Conservation (phyloP, 352 stramenopile genomes). For the Pythium apleroticum region DNA sequence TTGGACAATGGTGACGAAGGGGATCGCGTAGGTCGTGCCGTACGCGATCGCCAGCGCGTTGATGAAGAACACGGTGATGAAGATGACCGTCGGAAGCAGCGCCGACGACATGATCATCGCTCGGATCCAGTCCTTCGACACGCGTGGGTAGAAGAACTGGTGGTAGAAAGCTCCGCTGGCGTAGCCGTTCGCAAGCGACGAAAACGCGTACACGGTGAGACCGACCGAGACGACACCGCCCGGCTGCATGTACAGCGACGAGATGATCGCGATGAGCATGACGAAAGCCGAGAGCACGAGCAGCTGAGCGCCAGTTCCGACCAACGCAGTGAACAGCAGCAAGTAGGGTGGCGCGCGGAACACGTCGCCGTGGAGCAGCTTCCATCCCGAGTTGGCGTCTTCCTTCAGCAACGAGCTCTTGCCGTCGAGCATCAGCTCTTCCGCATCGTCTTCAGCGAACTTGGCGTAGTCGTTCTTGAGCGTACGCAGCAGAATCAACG, state of each 20-base stretch:
- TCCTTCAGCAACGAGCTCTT: conserved; percentile 82
- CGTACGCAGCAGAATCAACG: conserved; percentile 93
- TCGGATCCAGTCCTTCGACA: conserved; percentile 90
- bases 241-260: conserved; percentile 95
- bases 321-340: conserved; percentile 94
- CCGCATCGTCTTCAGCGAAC: conserved; percentile 86
- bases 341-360: conserved; percentile 93
- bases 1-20: conserved; percentile 85
- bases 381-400: conserved; percentile 92
- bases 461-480: conserved; percentile 94
- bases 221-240: conserved; percentile 95
- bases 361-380: conserved; percentile 94
- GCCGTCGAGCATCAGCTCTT: conserved; percentile 83
- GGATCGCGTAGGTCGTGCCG: conserved; percentile 85
- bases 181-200: conserved; percentile 88
- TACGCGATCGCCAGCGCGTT: conserved; percentile 82
- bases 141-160: conserved; percentile 91
- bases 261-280: conserved; percentile 96
- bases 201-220: conserved; percentile 94
- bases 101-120: conserved; percentile 84
- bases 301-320: conserved; percentile 96
- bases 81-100: conserved; percentile 75
- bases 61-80: conserved; percentile 88
- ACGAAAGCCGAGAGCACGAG: conserved; percentile 92
- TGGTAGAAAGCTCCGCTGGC: conserved; percentile 90